Evolutionary conservation across 495 filamentous ascomycete genomes (phyloP), one percentile per base, ranked within the genome.

Genomic region (Immersiella caudata): DNA sequence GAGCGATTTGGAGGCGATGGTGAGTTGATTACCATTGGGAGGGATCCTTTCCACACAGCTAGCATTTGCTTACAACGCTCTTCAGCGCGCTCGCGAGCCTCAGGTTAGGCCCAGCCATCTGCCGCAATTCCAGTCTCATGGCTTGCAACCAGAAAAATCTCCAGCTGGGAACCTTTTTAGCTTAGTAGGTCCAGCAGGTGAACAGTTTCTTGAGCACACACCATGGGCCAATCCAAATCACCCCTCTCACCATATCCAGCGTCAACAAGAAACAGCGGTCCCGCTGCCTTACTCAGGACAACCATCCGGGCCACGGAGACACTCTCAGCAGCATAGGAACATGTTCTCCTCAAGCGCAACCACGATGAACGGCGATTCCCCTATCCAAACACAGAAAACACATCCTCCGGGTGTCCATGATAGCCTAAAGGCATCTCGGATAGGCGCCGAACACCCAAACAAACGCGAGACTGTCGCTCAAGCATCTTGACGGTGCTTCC

Each of bases 141-240:
- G 11, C 14, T 18, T 46, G 16, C 40, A 46, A 46, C n/a, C 52
- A 12, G 52, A 33, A 73, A 76, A 12, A 70, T 70, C 36, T 25
- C 75, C 1, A 71, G 79, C 56, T 62, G 75, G 80, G 58, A 68
- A 83, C 51, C 68, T 76, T 5, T 80, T 79, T 46, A 71, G 73
- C 2, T 74, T 70, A 35, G 76, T 87, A 66, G 82, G 86, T 11
- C 84, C 89, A 40, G 92, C 91, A 11, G 92, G 93, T 70, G 91
- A 94, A 74, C 88, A 90, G 57, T 94, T 93, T 69, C 83, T 94
- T 60, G 90, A 93, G 62, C 87, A 91, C 67, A 94, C 89, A 1
- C 90, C 92, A 0, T 96, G 93, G 93, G 91, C 91, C 27, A 95
- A 95, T 75, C 90, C 92, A 16, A 91, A 93, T 67, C 92, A 96